Evolutionary conservation across 2,329 filamentous ascomycete genomes (phyloP), one percentile per base, ranked within the genome.

Genomic region (Graphiopsis chlorocephala): DNA sequence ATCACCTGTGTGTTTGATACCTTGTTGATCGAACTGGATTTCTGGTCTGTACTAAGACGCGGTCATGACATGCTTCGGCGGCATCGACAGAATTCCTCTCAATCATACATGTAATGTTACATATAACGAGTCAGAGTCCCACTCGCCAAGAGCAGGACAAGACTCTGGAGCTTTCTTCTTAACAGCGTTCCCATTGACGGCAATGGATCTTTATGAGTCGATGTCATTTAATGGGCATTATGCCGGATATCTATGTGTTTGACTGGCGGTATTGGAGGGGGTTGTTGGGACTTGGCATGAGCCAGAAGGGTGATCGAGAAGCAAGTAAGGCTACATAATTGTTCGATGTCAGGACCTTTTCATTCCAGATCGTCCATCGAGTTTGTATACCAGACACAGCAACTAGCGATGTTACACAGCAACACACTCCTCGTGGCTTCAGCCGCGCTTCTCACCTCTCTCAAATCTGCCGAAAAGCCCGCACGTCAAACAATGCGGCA

Each of bases 401-500:
- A n/a, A 26, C 12, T 11, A 12, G n/a, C 17, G n/a, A 28, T 17
- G 15, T 2, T 17, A 23, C 48, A 29, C 6, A 26, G 17, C 48
- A 52, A 6, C 48, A 20, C 23, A 2, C n/a, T 29, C 15, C 12
- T 52, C 15, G 25, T 29, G 25, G 48, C 48, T 14, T 52, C 14
- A 0, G 26, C 26, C 4, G 26, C 15, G 10, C 3, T 52, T 17
- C 26, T 52, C 14, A 11, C 48, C 28, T 29, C 48, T 17, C 14
- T 52, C 5, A 11, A 15, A 52, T 52, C 15, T 15, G 48, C 48
- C 7, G 48, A 45, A n/a, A n/a, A n/a, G n/a, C n/a, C 67, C 72
- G 10, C 47, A 66, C 8, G 69, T 69, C 7, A 71, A 75, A 60
- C 72, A 70, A 33, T 70, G 72, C 33, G 72, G 72, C 20, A 69